Evolutionary conservation across 2,329 filamentous ascomycete genomes (phyloP).

Genomic region (Neonectria magnoliae): DNA sequence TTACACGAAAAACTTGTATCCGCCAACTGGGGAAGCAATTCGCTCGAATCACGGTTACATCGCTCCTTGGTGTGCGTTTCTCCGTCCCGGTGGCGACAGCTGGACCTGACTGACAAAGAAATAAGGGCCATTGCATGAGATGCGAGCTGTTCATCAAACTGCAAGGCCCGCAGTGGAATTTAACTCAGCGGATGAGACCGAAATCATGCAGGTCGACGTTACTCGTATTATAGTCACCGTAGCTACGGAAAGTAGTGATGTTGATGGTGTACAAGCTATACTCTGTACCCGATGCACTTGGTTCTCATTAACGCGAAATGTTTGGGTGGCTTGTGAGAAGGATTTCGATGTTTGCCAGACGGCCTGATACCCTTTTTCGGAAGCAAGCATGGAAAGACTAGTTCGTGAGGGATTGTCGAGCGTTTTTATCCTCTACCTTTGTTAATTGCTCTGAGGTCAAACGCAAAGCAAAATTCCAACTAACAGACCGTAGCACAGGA

Average conservation of each 20-base stretch:
- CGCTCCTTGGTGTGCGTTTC: neutral
- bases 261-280: neutral
- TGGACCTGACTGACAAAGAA: neutral
- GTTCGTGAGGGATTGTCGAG: too few species aligned
- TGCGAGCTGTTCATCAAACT: neutral
- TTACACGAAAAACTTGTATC: neutral
- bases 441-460: too few species aligned
- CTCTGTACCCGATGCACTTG: neutral
- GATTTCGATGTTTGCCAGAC: neutral
- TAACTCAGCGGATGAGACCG: conserved; percentile 3
- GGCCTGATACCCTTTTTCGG: too few species aligned
- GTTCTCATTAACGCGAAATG: neutral
- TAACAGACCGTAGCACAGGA: too few species aligned
- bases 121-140: neutral
- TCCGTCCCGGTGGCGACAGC: too few species aligned
- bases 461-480: too few species aligned
- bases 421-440: too few species aligned
- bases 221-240: neutral
- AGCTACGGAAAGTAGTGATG: neutral
- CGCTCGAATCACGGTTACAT: neutral
- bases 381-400: too few species aligned
- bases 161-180: conserved; percentile 3
- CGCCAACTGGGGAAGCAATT: neutral
- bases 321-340: neutral
- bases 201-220: conserved; percentile 10